Percentiles rank a stretch among this genome's conserved stretches.
phyloP scores from a whole-genome alignment of 257 asterid species.

The Petrea volubilis region DNA sequence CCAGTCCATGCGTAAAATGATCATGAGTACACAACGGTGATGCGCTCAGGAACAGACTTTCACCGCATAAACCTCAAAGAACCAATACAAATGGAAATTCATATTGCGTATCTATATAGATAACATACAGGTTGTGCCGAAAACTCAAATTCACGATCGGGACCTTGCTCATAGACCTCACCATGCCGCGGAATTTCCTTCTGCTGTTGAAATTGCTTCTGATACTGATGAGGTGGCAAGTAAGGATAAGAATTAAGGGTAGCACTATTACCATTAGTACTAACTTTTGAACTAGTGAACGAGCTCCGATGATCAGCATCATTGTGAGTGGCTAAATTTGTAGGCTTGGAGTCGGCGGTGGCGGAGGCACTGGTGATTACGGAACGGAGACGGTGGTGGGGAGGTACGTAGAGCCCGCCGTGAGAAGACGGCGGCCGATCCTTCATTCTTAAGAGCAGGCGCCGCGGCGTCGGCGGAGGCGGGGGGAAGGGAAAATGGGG shows the following conservation, averaged over 20 bases:
- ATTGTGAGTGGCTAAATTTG: slow-evolving; percentile 18
- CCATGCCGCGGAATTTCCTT: slow-evolving; percentile 32
- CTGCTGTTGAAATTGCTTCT: slow-evolving; percentile 42
- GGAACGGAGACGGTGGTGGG: slow-evolving; percentile 68
- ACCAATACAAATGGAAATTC: neutral
- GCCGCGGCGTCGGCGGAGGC: slow-evolving; percentile 23
- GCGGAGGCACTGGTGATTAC: slow-evolving; percentile 34
- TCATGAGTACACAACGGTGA: neutral
- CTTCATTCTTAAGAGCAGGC: slow-evolving; percentile 47
- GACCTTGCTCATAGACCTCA: slow-evolving; percentile 41
- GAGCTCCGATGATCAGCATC: slow-evolving; percentile 34
- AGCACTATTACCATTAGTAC: slow-evolving; percentile 16
- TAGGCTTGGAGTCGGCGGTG: slow-evolving; percentile 31
- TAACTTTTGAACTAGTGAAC: slow-evolving; percentile 27
- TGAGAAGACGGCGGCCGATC: slow-evolving; percentile 52
- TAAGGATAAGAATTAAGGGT: slow-evolving; percentile 39
- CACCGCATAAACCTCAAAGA: neutral
- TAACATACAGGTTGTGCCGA: slow-evolving; percentile 53
- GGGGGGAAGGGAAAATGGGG: slow-evolving; percentile 33
- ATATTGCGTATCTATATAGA: neutral
- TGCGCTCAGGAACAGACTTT: neutral
- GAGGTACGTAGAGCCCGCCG: slow-evolving; percentile 70
- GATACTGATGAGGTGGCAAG: slow-evolving; percentile 47
- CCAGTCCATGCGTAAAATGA: neutral
- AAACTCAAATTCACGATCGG: slow-evolving; percentile 38